phyloP scores from a whole-genome alignment of 2,329 filamentous ascomycete species.

The Chrysoporthe austroafricana region DNA sequence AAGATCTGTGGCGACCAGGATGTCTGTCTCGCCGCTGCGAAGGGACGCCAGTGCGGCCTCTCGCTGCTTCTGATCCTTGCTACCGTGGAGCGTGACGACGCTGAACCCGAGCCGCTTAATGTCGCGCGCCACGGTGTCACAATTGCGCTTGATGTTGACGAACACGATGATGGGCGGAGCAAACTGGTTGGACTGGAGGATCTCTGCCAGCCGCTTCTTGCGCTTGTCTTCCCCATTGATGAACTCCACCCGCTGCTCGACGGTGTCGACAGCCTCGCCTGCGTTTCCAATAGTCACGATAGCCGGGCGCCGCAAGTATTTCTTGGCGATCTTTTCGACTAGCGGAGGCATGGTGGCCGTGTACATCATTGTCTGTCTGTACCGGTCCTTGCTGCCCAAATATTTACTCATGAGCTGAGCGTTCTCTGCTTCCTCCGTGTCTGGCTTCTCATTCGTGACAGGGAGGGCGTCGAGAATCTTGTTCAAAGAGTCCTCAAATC shows the following conservation, averaged over 20 bases:
- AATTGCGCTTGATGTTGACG: slow-evolving; percentile 98
- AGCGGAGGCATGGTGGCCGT: slow-evolving; percentile 95
- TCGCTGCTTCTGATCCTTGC: slow-evolving; percentile 97
- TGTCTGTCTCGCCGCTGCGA: slow-evolving; percentile 77
- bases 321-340: slow-evolving; percentile 94
- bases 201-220: slow-evolving; percentile 94
- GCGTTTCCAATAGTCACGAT: slow-evolving; percentile 93
- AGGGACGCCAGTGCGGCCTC: slow-evolving; percentile 89
- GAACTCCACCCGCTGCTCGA: slow-evolving; percentile 96
- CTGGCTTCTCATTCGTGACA: slow-evolving; percentile 91
- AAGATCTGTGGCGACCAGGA: slow-evolving; percentile 93
- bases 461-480: slow-evolving; percentile 95
- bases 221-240: slow-evolving; percentile 89
- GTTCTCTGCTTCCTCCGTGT: slow-evolving; percentile 89
- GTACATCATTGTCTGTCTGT: slow-evolving; percentile 99
- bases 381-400: slow-evolving; percentile 71
- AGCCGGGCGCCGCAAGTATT: slow-evolving; percentile 90
- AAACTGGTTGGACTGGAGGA: slow-evolving; percentile 80
- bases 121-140: slow-evolving; percentile 90
- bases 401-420: slow-evolving; percentile 81
- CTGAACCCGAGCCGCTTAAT: slow-evolving; percentile 94
- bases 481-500: slow-evolving; percentile 96
- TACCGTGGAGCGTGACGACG: slow-evolving; percentile 88
- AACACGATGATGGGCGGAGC: slow-evolving; percentile 95
- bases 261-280: slow-evolving; percentile 95